These are phyloP conservation scores for Agastache rugosa DNA, from an alignment of 257 asterid genomes.

Conservation along the genomic window DNA sequence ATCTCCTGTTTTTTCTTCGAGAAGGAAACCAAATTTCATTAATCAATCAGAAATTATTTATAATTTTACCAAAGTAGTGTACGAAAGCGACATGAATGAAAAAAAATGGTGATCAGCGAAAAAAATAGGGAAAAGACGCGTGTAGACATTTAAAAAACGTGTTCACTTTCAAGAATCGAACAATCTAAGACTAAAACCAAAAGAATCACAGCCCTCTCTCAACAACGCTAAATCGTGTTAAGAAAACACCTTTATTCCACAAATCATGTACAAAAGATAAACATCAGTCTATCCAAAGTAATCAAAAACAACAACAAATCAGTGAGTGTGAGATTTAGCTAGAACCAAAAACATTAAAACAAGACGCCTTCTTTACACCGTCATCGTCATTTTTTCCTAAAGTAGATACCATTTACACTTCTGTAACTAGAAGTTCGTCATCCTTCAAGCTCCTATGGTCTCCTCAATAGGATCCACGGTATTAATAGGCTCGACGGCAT, in stretches of 20 bases:
- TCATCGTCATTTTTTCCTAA: constrained; percentile 41
- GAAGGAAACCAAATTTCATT: no score
- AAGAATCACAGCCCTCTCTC: neutral
- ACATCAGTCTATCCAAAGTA: constrained; percentile 44
- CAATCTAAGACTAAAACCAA: neutral
- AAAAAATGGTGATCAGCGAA: no score
- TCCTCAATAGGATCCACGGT: constrained; percentile 36
- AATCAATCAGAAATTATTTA: no score
- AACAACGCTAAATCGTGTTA: neutral
- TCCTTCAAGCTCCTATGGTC: constrained; percentile 46
- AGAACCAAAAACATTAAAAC: constrained; percentile 31
- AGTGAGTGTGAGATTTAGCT: constrained; percentile 42
- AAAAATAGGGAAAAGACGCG: no score
- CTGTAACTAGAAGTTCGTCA: constrained; percentile 23
- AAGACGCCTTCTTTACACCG: constrained; percentile 47
- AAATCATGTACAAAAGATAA: constrained; percentile 36
- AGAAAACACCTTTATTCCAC: constrained; percentile 36
- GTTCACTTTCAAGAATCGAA: no score
- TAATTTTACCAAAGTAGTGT: neutral
- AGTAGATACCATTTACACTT: constrained; percentile 41
- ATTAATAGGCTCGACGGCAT: constrained; percentile 43
- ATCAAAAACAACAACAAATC: constrained; percentile 46
- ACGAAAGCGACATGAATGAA: no score
- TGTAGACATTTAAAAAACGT: no score
- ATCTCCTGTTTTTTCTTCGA: no score